Conservation (phyloP, 2,329 filamentous ascomycete species). For the Sordariomycetes sp. region DNA sequence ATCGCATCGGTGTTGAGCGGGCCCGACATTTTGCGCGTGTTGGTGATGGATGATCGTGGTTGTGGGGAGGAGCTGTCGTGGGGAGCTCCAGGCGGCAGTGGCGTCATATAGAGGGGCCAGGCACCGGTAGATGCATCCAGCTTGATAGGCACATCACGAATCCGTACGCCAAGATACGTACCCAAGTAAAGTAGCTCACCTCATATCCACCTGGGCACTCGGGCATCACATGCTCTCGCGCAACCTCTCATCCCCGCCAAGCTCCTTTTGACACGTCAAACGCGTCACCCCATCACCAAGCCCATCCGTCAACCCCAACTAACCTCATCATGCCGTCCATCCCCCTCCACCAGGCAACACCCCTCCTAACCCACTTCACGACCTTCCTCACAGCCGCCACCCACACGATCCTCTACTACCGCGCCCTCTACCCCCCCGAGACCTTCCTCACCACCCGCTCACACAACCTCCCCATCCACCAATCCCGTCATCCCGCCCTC, state of each 20-base stretch:
- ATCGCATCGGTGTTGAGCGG: conserved; percentile 30
- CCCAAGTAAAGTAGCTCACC: not conserved
- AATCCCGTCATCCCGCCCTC: conserved; percentile 74
- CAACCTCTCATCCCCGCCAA: not conserved
- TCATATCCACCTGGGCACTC: not conserved
- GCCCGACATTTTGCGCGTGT: conserved; percentile 11
- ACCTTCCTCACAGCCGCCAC: conserved; percentile 72
- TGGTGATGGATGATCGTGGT: not conserved
- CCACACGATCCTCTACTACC: conserved; percentile 78
- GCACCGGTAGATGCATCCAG: not conserved
- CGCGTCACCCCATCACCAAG: not conserved
- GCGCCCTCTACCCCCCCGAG: conserved; percentile 60
- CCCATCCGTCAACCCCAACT: not conserved
- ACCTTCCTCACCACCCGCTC: conserved; percentile 71
- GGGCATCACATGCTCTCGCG: conserved; percentile 6
- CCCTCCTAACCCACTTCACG: conserved; percentile 56
- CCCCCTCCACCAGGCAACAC: conserved; percentile 28
- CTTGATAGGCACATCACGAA: not conserved
- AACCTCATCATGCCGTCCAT: conserved; percentile 10
- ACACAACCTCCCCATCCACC: conserved; percentile 73
- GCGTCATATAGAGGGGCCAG: no score
- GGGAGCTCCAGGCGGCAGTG: not conserved
- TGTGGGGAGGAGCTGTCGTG: not conserved
- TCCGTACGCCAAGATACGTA: not conserved
- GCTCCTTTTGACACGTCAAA: not conserved